Base-by-base conservation (phyloP, 2,329 filamentous ascomycete genomes). In the Nemania sp. region DNA sequence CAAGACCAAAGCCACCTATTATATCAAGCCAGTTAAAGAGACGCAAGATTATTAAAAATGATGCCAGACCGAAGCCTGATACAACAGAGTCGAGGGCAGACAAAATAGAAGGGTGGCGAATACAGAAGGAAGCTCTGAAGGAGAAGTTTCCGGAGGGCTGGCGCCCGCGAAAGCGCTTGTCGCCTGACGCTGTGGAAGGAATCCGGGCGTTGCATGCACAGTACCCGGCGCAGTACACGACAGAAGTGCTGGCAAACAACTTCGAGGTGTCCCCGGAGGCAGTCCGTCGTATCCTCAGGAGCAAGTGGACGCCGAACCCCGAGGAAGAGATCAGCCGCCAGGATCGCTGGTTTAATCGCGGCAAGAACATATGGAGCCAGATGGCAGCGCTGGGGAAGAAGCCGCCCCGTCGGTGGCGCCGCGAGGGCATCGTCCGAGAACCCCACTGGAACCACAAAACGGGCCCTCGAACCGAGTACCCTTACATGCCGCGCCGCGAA, bases 241-340 rank as follows among this genome's bases (percentile, higher is more conserved):
- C 90, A 0, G 76, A 82, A 15, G 82, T 86, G 35, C 85, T 98
- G 13, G 86, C 94, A 0, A 72, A 87, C 1, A 86, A 92, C 68
- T 99, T 98, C 76, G 82, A 92, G 74, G 81, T 97, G n/a, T 92
- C 92, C 0, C 81, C 90, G 2, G 95, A 99, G 73, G 91, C 88
- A 0, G 90, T 98, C 60, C 87, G 93, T 11, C 85, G 95, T 37
- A 96, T 99, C 54, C 78, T 99, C 63, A 91, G 85, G 78, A 86
- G 85, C 73, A 92, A 91, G 62, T 95, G 91, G 88, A 76, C 77
- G 68, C 87, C 90, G 3, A 79, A 73, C 7, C 71, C 81, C 29
- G 80, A 81, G 25, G 83, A 88, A 69, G 83, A 87, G 62, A 73
- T 80, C 61, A 77, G 82, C 2, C 81, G 87, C 56, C 83, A 87